Evolutionary conservation across 73 alveolate genomes (phyloP).

Genomic region (Effrenium voratum): DNA sequence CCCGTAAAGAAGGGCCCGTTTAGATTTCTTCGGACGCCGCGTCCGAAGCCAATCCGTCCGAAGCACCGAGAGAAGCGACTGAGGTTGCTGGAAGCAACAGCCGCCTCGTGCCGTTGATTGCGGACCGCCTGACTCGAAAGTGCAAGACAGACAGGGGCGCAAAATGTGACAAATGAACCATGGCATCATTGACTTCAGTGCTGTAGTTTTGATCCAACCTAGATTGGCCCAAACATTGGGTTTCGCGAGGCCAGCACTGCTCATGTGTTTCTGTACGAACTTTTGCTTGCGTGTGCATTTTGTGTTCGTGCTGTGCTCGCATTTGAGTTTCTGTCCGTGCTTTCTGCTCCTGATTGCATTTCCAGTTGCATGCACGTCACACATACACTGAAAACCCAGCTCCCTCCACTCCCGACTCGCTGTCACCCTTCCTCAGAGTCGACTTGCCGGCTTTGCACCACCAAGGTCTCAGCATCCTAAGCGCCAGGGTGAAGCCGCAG

Average conservation of each 20-base stretch:
- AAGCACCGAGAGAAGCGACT: not conserved
- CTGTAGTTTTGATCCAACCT: not conserved
- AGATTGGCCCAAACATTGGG: not conserved
- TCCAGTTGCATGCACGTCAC: not conserved
- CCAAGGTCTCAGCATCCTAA: not conserved
- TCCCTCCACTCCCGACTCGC: not conserved
- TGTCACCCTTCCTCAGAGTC: conserved; percentile 23
- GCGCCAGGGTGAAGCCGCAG: not conserved
- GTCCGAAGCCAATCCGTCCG: not conserved
- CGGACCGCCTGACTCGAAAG: conserved; percentile 5
- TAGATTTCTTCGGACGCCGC: not conserved
- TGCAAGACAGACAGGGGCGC: not conserved
- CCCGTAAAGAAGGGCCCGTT: not conserved
- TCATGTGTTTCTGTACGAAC: not conserved
- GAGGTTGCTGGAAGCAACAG: conserved; percentile 36
- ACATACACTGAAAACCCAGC: not conserved
- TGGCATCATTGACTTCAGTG: not conserved
- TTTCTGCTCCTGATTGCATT: not conserved
- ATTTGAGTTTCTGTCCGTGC: not conserved
- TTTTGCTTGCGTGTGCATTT: not conserved
- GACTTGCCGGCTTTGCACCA: conserved; percentile 79
- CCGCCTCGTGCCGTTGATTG: conserved; percentile 63
- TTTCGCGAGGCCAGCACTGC: not conserved
- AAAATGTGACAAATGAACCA: not conserved
- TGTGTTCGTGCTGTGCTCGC: not conserved